Evolutionary conservation across 2,329 filamentous ascomycete genomes (phyloP), one percentile per base, ranked within the genome.

Genomic region (Paecilomyces variotii): DNA sequence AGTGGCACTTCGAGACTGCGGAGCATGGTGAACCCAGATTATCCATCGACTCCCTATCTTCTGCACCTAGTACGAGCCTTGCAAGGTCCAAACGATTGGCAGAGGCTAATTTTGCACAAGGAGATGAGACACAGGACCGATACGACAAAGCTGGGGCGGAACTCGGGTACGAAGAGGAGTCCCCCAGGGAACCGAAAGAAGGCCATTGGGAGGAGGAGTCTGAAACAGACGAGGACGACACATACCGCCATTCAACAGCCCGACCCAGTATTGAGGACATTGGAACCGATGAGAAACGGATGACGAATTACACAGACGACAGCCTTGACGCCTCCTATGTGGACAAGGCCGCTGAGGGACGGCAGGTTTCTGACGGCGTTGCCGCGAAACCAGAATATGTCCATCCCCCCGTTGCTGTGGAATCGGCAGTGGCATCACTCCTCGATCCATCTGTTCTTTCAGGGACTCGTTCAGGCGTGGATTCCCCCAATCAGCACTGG

Each of bases 361-460:
- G 90, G 65, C 84, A 89, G 58, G 85, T 96, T 27, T 84, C 83
- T 30, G 84, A 83, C 24, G 87, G 83, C 27, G 84, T 84, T 53
- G 88, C 82, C 50, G 86, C 86, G 10, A 96, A 90, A 65, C 87
- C 91, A 1, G 82, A 90, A 64, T 87, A 91, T 68, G 82, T 95
- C 2, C 86, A 91, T 65, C 86, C 84, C 1, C 85, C 84, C 1
- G 70, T 86, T 34, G 90, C 84, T 1, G 86, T 96, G 0, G 92
- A 97, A 73, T 97, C 92, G 12, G 89, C 89, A 9, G 92, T 97
- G 10, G 93, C 93, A 6, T 97, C 92, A 14, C 79, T 97, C 5
- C 88, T 94, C 65, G 90, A 91, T 19, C 93, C 91, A 0, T 95
- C 91, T 1, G 83, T 87, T 11, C 70, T 96, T 26, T 78, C 76